phyloP scores from a whole-genome alignment of 140 eudicot species.

The Senecio squalidus region DNA sequence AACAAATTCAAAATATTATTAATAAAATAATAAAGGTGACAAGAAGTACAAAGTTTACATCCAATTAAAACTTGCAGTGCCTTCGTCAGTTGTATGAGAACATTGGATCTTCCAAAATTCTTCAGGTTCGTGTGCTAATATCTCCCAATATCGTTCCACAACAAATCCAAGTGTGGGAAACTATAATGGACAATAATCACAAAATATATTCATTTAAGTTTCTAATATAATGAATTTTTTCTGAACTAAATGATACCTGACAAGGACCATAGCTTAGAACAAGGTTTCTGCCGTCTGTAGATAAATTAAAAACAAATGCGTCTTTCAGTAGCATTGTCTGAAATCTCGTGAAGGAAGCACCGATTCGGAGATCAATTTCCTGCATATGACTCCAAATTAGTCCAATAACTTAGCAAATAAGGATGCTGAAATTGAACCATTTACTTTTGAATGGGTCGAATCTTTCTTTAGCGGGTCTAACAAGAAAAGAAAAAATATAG shows the following conservation, averaged over 20 bases:
- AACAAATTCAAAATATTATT: conserved; percentile 3
- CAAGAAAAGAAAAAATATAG: background rate
- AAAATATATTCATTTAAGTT: conserved; percentile 5
- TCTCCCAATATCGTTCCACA: conserved; percentile 96
- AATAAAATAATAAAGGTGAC: background rate
- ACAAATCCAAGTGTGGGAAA: conserved; percentile 92
- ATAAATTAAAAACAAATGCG: conserved; percentile 66
- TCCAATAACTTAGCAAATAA: background rate
- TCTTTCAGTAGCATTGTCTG: conserved; percentile 89
- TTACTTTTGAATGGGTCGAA: background rate
- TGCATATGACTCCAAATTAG: conserved; percentile 30
- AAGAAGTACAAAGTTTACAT: conserved; percentile 37
- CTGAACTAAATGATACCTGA: too few species aligned
- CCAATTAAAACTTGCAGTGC: conserved; percentile 77
- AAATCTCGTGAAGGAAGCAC: conserved; percentile 97
- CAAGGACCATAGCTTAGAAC: conserved; percentile 96
- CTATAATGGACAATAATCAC: conserved; percentile 33
- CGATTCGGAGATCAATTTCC: conserved; percentile 96
- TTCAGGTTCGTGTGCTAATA: conserved; percentile 90
- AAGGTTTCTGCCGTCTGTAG: conserved; percentile 66
- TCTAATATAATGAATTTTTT: too few species aligned
- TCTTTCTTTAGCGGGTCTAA: background rate
- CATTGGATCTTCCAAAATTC: conserved; percentile 93
- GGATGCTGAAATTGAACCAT: background rate
- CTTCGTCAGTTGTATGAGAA: conserved; percentile 69